Base-by-base conservation (phyloP, 2,329 filamentous ascomycete genomes). In the Hypoxylon sp. region DNA sequence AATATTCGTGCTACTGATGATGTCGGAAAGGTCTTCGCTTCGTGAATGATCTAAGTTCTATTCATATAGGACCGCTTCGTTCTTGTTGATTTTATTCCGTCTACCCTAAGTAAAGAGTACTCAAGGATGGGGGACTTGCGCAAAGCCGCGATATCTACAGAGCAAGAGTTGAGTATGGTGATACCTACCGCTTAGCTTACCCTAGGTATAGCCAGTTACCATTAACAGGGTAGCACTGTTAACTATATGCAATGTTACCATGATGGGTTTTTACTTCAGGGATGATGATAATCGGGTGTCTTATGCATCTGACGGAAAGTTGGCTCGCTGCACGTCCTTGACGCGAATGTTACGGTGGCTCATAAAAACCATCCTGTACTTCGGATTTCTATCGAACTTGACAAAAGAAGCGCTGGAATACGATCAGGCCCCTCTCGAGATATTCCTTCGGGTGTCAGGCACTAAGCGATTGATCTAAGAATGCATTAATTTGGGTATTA, bases 401-500 rank as follows among this genome's bases (percentile, higher is more conserved):
- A n/a, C 17, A 6, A 43, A 43, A 43, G 39, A 20, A 43, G 17
- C 39, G 19, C 39, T 15, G 39, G 24, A 26, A 26, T 26, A 26
- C 7, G 7, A 26, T 26, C 4, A 43, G 19, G 39, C 39, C 4
- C 39, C n/a, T 43, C 13, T 43, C 10, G 13, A 43, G 15, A n/a
- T 43, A 17, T 43, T 43, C n/a, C n/a, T 43, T 43, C 39, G 39
- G 15, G 6, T 15, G 15, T 15, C 78, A 64, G 59, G 73, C 65
- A 26, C 8, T 26, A 10, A 15, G 4, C 28, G 20, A 24, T 1
- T 19, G 11, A 43, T 30, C 26, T n/a, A 56, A 56, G 24, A n/a
- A 22, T 8, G 24, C 49, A 15, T 26, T 17, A 20, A 17, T 51
- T 56, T 17, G 58, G 26, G 6, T 34, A 24, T n/a, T 20, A 55